Evolutionary conservation across 768 basidiomycete genomes (phyloP), one percentile per base, ranked within the genome.

Genomic region (Tylopilus intermedius): DNA sequence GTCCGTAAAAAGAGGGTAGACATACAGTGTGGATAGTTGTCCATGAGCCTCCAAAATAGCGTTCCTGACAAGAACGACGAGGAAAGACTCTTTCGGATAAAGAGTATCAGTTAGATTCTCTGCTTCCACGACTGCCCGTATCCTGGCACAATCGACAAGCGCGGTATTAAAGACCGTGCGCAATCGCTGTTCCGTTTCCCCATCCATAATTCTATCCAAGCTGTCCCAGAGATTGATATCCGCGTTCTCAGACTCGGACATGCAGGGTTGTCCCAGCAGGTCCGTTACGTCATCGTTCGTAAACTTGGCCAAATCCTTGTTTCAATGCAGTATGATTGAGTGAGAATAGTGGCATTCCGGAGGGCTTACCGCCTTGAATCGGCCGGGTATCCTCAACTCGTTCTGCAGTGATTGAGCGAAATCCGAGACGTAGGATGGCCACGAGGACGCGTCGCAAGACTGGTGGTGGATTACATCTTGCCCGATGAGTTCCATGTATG

Each of bases 71-170:
- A 53, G 30, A 30, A 30, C 7, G 30, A 30, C 30, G 30, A 30
- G 30, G 30, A 30, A 30, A 7, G 30, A 30, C 18, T 56, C 51
- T n/a, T 56, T 54, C n/a, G 51, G 51, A 37, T 13, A 45, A 13
- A 11, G 26, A 0, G 11, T 49, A 2, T 5, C 13, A 6, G 55
- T 49, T 3, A 27, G 13, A 3, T 21, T 8, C 26, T 56, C 55
- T 33, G 40, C 11, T 11, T 48, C 18, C 14, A 53, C n/a, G 4
- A 49, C 55, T 22, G 51, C 47, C 8, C 15, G 55, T 10, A 56
- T 45, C 32, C 55, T 45, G 26, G 47, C 47, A 6, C 55, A 54
- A 21, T 53, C 30, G 30, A 6, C 30, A 30, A 30, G 30, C 9
- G 30, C 30, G 30, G 9, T 30, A 3, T 10, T 10, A 11, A 53